Base-by-base conservation (phyloP, 2,329 filamentous ascomycete genomes). In the Fusarium compactum region DNA sequence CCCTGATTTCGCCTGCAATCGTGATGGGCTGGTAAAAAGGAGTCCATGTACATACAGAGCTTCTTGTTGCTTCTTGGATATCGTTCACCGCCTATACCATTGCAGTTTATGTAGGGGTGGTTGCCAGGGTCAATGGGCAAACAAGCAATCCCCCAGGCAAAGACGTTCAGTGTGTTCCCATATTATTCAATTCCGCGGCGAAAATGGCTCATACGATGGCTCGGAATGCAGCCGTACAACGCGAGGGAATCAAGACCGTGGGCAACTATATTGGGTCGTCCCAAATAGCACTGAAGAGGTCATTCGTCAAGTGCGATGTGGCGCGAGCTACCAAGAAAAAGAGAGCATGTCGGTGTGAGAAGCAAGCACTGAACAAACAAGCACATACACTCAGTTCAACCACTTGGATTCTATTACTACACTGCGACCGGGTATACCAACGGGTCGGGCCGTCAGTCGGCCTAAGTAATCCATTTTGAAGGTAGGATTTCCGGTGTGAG, bases 391-490 rank as follows among this genome's bases (percentile, higher is more conserved):
- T 40, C 29, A 43, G 32, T 41, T 53, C 50, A 29, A 29, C 41
- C 20, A 44, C 16, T 44, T 44, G 41, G 22, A 44, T 24, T 44
- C 20, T 25, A 25, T 44, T 24, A 44, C 41, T 41, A 16, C 40
- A 29, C 66, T 62, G 67, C 47, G 57, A 58, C 67, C 62, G 68
- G 71, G 67, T 72, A 69, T 71, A 62, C 57, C 65, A 67, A 68
- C 74, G 74, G 74, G 69, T 72, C 74, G 74, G 70, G 62, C 74
- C 74, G 74, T 72, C 60, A 65, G 69, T 67, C 71, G 64, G 65
- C 53, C 58, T 38, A 51, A 52, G 50, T 34, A 53, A 58, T 58
- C 57, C 46, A 50, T 44, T 46, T 52, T 22, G 56, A 67, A 66
- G 52, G 61, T 60, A 67, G 61, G 62, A 65, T 65, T 67, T 63